Conservation (phyloP, 2,329 filamentous ascomycete genomes). For the Curvularia hawaiiensis region DNA sequence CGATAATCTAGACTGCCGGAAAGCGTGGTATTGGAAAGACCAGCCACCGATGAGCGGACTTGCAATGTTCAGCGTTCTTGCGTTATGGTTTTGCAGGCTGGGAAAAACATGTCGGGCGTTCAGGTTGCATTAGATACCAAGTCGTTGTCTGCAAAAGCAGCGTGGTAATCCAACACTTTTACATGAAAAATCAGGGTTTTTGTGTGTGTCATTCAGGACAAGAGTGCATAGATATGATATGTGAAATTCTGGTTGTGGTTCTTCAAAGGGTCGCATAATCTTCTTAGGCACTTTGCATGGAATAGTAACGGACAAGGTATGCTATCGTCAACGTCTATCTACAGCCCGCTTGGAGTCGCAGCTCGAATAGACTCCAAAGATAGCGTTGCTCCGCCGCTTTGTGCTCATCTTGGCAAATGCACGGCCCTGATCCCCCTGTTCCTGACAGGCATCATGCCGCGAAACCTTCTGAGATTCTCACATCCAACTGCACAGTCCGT, state of each 20-base stretch:
- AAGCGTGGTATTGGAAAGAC: constrained; percentile 96
- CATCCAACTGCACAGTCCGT: not conserved
- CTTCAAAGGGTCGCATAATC: not conserved
- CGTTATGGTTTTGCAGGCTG: constrained; percentile 19
- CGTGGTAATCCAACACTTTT: constrained; percentile 28
- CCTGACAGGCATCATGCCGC: not conserved
- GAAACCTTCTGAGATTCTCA: not conserved
- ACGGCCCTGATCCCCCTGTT: not conserved
- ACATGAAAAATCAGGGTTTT: not conserved
- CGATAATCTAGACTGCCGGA: constrained; percentile 69
- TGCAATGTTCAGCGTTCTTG: constrained; percentile 17
- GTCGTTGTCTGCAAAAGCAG: constrained; percentile 23
- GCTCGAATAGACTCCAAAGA: not conserved
- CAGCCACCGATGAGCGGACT: constrained; percentile 53
- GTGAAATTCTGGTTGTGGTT: not conserved
- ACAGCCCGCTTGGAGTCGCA: not conserved
- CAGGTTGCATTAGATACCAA: constrained; percentile 41
- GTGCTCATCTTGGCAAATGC: not conserved
- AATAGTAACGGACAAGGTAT: not conserved
- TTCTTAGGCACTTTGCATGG: not conserved
- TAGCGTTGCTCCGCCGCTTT: constrained; percentile 4
- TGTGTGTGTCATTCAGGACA: not conserved
- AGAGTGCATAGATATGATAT: not conserved
- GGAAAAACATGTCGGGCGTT: constrained; percentile 40
- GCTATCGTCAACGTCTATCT: not conserved